Conservation (phyloP, 441 rosid species). For the Pelargonium fulgidum region DNA sequence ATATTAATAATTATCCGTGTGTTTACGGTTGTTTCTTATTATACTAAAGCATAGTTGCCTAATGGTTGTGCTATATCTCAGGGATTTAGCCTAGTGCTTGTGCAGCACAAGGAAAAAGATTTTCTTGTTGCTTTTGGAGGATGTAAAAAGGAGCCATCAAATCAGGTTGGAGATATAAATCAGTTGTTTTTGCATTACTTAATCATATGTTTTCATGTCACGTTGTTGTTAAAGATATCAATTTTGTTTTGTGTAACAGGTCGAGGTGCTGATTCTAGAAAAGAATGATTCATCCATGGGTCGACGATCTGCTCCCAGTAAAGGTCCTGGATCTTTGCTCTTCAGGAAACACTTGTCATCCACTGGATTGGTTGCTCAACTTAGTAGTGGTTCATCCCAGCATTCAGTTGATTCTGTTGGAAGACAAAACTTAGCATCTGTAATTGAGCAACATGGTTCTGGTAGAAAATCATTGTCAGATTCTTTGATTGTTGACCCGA, state of each 20-base stretch:
- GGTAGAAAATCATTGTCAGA: constrained; percentile 87
- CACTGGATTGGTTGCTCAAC: constrained; percentile 40
- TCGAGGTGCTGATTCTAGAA: constrained; percentile 66
- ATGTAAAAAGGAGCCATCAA: constrained; percentile 69
- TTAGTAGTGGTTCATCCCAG: constrained; percentile 51
- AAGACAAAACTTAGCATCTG: constrained; percentile 68
- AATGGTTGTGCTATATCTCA: constrained; percentile 24
- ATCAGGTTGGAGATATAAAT: constrained; percentile 57
- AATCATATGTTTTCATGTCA: constrained; percentile 6
- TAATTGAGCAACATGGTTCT: constrained; percentile 74
- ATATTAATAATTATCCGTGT: neutral
- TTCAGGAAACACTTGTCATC: constrained; percentile 56
- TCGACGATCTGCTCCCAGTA: constrained; percentile 41
- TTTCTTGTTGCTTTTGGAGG: constrained; percentile 95
- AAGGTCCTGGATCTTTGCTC: constrained; percentile 39
- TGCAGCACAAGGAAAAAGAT: constrained; percentile 85
- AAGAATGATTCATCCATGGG: constrained; percentile 56
- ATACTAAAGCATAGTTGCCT: constrained; percentile 10
- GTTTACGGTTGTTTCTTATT: neutral
- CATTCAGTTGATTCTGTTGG: constrained; percentile 48
- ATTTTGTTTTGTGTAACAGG: constrained; percentile 36
- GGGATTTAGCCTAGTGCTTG: constrained; percentile 89
- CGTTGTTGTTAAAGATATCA: constrained; percentile 4
- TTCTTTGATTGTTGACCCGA: constrained; percentile 44
- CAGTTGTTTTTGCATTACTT: constrained; percentile 5